Evolutionary conservation across 768 basidiomycete species (phyloP), one percentile per base, ranked within the genome.

Genomic region (Tylopilus plumbeoviolaceoides): DNA sequence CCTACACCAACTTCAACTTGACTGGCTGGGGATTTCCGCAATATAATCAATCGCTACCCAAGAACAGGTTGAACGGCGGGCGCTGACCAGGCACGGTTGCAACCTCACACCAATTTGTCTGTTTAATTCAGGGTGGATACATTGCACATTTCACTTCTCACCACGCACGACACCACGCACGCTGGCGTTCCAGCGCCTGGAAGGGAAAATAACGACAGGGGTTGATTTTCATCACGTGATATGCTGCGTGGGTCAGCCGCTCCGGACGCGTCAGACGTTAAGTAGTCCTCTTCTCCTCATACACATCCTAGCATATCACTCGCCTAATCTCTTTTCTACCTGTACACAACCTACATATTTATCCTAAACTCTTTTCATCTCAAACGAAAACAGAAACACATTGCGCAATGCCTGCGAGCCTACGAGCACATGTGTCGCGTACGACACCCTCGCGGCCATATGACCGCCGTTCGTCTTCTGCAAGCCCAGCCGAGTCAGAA

Each of bases 11-110:
- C 54, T 66, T 70, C 50, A 74, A 73, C 56, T 42, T 74, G 53
- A 79, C 80, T 1, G 61, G 68, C 41, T 81, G 79, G 79, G 66
- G 54, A 23, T 51, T 4, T 18, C 67, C 68, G 1, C 64, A 61
- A 12, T 84, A 73, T 60, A 68, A 73, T 9, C 81, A 83, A 56
- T 63, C 75, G 14, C 79, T 79, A 70, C 86, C 85, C 10, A 84
- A 81, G 70, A 88, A 83, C 66, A 75, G 69, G 23, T 35, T 69
- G 43, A 64, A 59, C 15, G 68, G 68, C 21, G 64, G 59, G 46
- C 71, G 68, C 44, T 69, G 46, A 69, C 31, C 38, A 36, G 45
- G n/a, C n/a, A n/a, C 38, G 21, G 23, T 39, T 30, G 10, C 8
- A 10, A 30, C 7, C 28, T 30, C 28, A 30, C 28, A 30, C 57